A percentile compares a stretch with the other conserved stretches of the same genome.
phyloP scores from a whole-genome alignment of 495 filamentous ascomycete species.

The Darksidea phi region DNA sequence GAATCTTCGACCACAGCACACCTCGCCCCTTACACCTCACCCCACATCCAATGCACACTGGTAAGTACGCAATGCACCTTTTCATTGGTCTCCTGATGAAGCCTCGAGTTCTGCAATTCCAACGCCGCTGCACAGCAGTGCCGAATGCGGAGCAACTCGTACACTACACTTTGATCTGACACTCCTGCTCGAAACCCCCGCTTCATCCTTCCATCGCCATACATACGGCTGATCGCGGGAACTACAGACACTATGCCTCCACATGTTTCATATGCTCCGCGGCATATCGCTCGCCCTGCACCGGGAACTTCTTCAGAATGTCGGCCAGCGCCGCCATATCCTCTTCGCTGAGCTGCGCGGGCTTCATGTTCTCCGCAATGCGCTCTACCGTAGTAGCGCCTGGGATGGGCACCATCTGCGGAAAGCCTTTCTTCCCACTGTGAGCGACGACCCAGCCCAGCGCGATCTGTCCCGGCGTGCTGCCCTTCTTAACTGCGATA shows the following conservation, averaged over 20 bases:
- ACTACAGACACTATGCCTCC: not conserved
- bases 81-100: conserved; percentile 38
- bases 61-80: too few relatives aligned
- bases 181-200: not conserved
- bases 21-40: not conserved
- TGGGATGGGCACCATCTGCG: conserved; percentile 79
- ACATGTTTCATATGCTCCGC: not conserved
- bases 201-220: not conserved
- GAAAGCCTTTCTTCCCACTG: conserved; percentile 59
- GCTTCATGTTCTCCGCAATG: conserved; percentile 44
- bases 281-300: conserved; percentile 42
- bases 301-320: conserved; percentile 38
- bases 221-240: too few relatives aligned
- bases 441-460: conserved; percentile 66
- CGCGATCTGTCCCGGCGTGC: conserved; percentile 73
- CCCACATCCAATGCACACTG: not conserved
- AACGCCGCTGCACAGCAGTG: conserved; percentile 33
- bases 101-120: conserved; percentile 47
- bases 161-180: conserved; percentile 50
- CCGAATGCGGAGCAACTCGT: conserved; percentile 38
- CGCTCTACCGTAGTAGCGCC: conserved; percentile 55
- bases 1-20: not conserved
- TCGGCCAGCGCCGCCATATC: conserved; percentile 44
- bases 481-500: conserved; percentile 67
- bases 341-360: conserved; percentile 40